These are phyloP conservation scores for Citrus sp. DNA, from an alignment of 345 rosid species.

Conservation along the genomic window DNA sequence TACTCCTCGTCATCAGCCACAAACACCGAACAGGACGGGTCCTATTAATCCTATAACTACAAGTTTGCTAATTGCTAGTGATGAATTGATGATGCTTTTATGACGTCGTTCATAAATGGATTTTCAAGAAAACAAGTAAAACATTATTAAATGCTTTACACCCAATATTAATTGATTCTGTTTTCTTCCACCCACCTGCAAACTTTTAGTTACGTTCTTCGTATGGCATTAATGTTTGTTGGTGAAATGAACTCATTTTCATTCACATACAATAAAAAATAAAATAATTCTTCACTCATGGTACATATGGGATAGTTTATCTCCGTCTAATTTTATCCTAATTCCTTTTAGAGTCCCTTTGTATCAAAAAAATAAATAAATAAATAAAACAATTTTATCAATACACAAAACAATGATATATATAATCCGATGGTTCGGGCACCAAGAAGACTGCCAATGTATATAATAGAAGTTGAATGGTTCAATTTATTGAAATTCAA, in stretches of 20 bases:
- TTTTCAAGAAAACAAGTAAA: neutral
- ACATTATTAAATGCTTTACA: neutral
- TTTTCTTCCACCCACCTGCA: neutral
- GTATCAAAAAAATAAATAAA: too few species aligned
- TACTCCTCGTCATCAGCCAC: conserved; percentile 6
- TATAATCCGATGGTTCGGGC: neutral
- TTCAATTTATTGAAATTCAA: too few species aligned
- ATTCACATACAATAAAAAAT: too few species aligned
- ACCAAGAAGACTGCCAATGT: neutral
- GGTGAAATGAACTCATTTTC: neutral
- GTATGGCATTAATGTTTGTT: neutral
- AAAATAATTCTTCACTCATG: too few species aligned
- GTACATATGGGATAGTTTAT: too few species aligned
- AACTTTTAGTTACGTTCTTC: neutral
- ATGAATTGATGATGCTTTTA: conserved; percentile 9
- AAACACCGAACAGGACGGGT: neutral
- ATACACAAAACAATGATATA: neutral
- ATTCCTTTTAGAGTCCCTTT: too few species aligned
- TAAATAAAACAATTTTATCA: neutral
- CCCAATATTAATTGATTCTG: neutral
- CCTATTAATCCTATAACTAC: neutral
- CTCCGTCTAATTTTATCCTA: too few species aligned
- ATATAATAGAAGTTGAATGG: too few species aligned
- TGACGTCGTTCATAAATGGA: conserved; percentile 5
- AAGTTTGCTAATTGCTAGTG: neutral